Conservation (phyloP, 2,329 filamentous ascomycete genomes). For the Cercospora zeae-maydis region DNA sequence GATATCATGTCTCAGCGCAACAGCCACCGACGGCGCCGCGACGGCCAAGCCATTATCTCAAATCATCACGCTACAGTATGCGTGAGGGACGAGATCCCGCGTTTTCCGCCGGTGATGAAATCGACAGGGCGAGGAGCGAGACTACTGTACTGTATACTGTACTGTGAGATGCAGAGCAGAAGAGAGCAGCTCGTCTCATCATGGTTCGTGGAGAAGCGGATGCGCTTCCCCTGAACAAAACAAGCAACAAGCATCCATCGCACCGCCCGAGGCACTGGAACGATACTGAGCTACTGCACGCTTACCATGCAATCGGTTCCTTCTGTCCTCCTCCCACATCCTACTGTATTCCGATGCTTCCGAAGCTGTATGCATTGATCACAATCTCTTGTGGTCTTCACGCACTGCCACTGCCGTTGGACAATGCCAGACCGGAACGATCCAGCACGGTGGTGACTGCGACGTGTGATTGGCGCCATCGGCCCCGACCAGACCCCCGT, state of each 20-base stretch:
- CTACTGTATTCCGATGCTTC: not conserved
- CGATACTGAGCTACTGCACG: not conserved
- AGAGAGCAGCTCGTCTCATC: too few relatives aligned
- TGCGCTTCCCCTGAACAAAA: not conserved
- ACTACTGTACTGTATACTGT: too few relatives aligned
- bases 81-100: not conserved
- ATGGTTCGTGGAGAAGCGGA: not conserved
- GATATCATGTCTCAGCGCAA: too few relatives aligned
- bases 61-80: not conserved
- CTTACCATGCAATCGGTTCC: slow-evolving; percentile 18
- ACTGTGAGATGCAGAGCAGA: too few relatives aligned
- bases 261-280: slow-evolving; percentile 5
- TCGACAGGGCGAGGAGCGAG: not conserved
- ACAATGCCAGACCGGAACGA: not conserved
- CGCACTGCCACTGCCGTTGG: not conserved
- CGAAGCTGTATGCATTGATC: not conserved
- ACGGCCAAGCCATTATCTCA: not conserved
- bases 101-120: not conserved
- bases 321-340: slow-evolving; percentile 37
- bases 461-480: not conserved
- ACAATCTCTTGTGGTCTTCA: not conserved
- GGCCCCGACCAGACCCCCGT: not conserved
- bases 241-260: not conserved
- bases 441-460: not conserved
- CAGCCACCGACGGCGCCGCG: not conserved